phyloP scores from a whole-genome alignment of 805 yeast genomes.

The Candida easanensis region DNA sequence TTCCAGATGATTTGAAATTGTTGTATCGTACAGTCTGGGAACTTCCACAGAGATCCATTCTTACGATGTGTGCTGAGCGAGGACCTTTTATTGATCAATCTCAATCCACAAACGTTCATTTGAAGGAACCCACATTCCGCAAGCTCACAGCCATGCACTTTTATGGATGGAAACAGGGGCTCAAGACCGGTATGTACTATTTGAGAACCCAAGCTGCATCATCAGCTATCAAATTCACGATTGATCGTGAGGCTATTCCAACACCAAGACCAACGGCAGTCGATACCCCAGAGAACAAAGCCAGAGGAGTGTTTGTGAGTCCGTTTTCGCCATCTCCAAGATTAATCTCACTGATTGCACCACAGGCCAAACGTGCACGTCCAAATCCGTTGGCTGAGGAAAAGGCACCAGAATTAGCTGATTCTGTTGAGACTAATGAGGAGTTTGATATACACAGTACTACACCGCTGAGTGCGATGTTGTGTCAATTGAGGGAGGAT shows the following conservation, averaged over 20 bases:
- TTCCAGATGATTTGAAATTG: constrained; percentile 72
- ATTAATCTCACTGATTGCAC: background rate
- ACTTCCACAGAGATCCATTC: constrained; percentile 77
- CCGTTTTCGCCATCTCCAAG: background rate
- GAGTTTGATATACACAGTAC: background rate
- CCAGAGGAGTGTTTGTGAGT: background rate
- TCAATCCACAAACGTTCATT: constrained; percentile 84
- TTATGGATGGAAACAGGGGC: constrained; percentile 95
- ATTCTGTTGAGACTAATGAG: no score
- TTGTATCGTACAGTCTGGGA: constrained; percentile 98
- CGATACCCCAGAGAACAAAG: no score
- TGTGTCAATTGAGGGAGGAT: background rate
- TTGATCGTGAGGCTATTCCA: no score
- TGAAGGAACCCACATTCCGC: constrained; percentile 88
- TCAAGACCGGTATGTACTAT: constrained; percentile 96
- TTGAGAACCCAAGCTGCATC: constrained; percentile 95
- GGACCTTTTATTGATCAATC: constrained; percentile 88
- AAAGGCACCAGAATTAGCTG: no score
- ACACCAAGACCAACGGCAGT: no score
- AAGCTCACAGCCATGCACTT: constrained; percentile 95
- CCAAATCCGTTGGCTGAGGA: background rate
- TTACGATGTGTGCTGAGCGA: constrained; percentile 84
- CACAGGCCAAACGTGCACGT: background rate
- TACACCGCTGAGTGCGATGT: background rate
- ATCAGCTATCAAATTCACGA: constrained; percentile 89